phyloP scores from a whole-genome alignment of 2,329 filamentous ascomycete species.

The Neonectria faginata region DNA sequence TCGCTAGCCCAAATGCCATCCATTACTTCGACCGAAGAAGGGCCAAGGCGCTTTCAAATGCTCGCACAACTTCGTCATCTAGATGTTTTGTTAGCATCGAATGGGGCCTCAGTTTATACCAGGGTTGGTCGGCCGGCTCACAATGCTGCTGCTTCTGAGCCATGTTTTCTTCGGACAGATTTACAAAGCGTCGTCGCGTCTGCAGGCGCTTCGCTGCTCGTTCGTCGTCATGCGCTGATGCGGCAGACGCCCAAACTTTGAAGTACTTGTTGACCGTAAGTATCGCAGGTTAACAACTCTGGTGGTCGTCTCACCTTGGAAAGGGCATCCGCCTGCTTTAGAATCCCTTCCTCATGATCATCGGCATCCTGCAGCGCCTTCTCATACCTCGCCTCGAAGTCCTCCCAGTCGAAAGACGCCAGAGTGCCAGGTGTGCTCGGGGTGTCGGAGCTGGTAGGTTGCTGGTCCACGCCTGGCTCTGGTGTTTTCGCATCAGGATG shows the following conservation, averaged over 20 bases:
- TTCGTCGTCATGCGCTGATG: slow-evolving; percentile 78
- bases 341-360: slow-evolving; percentile 71
- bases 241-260: slow-evolving; percentile 79
- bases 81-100: slow-evolving; percentile 32
- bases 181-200: slow-evolving; percentile 82
- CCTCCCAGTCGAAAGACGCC: slow-evolving; percentile 77
- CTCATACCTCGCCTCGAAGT: slow-evolving; percentile 78
- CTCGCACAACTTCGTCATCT: slow-evolving; percentile 68
- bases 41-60: slow-evolving; percentile 71
- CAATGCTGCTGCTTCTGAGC: slow-evolving; percentile 83
- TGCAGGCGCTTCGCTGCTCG: slow-evolving; percentile 83
- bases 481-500: slow-evolving; percentile 50
- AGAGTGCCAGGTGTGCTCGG: slow-evolving; percentile 66
- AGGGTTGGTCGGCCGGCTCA: slow-evolving; percentile 58
- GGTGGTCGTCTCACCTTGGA: slow-evolving; percentile 66
- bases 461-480: slow-evolving; percentile 52
- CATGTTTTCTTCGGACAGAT: slow-evolving; percentile 77
- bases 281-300: slow-evolving; percentile 48
- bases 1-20: neutral
- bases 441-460: slow-evolving; percentile 50
- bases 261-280: slow-evolving; percentile 71
- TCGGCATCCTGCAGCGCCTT: slow-evolving; percentile 72
- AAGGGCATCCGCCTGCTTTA: slow-evolving; percentile 75
- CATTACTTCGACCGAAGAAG: slow-evolving; percentile 57
- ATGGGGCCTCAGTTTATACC: slow-evolving; percentile 49